These are phyloP conservation scores for Quercus wislizeni DNA, from an alignment of 306 rosid species.

Conservation along the genomic window DNA sequence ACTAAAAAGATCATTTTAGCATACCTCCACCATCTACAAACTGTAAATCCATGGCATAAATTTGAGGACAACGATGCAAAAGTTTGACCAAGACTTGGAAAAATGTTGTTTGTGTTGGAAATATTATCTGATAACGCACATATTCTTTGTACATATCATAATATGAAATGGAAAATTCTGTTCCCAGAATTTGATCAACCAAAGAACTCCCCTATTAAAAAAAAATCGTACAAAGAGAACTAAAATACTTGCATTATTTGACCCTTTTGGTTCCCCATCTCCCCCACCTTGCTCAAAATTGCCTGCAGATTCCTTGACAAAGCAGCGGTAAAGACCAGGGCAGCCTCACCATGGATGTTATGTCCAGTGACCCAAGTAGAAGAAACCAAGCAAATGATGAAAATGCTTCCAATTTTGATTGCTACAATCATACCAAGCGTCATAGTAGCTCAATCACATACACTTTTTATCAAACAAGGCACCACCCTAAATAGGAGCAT, in stretches of 20 bases:
- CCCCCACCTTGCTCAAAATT: not conserved
- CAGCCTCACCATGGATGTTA: slow-evolving; percentile 55
- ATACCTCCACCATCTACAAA: not conserved
- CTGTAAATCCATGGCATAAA: no score
- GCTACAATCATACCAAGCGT: slow-evolving; percentile 63
- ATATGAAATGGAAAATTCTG: no score
- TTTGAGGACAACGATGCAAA: no score
- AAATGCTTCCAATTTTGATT: slow-evolving; percentile 62
- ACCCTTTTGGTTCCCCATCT: not conserved
- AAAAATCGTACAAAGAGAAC: not conserved
- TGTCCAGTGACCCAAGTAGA: slow-evolving; percentile 82
- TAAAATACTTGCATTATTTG: not conserved
- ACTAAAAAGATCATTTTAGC: not conserved
- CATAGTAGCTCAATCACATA: slow-evolving; percentile 34
- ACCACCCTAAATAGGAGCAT: slow-evolving; percentile 53
- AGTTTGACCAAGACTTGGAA: no score
- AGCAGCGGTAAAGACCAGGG: slow-evolving; percentile 47
- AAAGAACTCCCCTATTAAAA: not conserved
- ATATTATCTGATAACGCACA: no score
- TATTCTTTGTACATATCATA: no score
- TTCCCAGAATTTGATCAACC: no score
- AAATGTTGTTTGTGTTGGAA: no score
- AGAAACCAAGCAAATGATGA: slow-evolving; percentile 84
- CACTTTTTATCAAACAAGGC: slow-evolving; percentile 71
- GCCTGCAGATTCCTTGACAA: slow-evolving; percentile 68